Evolutionary conservation across 768 basidiomycete genomes (phyloP), one percentile per base, ranked within the genome.

Genomic region (Sporobolomyces pararoseus): DNA sequence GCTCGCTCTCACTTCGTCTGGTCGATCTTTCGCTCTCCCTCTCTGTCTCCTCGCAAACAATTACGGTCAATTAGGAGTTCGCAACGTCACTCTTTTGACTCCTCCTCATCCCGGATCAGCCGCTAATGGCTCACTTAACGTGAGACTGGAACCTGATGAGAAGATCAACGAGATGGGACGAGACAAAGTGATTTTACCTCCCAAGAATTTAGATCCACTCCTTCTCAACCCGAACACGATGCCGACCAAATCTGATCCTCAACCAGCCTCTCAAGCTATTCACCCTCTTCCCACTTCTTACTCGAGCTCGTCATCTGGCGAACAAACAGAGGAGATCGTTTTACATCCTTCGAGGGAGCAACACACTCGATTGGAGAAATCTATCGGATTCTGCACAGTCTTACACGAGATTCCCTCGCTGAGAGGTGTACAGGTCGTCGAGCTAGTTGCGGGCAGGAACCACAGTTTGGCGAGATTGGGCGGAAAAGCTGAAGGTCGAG

Each of bases 11-110:
- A 82, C 83, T 1, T 78, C 76, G 14, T 67, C 80, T 44, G 91
- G 91, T 3, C 87, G 90, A 54, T 84, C 88, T 7, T 92, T 89
- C 77, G 84, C 86, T 3, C 86, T 90, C 76, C 90, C 93, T 0
- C 82, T 90, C 50, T 85, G 85, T 71, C 85, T 85, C 71, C 78
- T 83, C 13, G 92, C 89, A 34, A 97, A 97, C 79, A 80, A 84
- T 1, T 85, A 86, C 77, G 89, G 90, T 1, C 93, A 96, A 77
- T 85, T 97, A 12, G 93, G 92, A 10, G 83, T 89, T 73, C 85
- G 86, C 34, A 85, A 85, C 70, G 83, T 88, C 57, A 80, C 85
- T 58, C 82, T 89, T 3, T 52, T 67, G 31, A 50, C 66, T 0
- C 69, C 69, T 7, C 64, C 42, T 0, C 72, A 73, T 31, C 60